Percentiles rank a stretch among this genome's conserved stretches.
Evolutionary conservation across 169 alveolate genomes (phyloP).

Genomic region (Plasmodium vivax): DNA sequence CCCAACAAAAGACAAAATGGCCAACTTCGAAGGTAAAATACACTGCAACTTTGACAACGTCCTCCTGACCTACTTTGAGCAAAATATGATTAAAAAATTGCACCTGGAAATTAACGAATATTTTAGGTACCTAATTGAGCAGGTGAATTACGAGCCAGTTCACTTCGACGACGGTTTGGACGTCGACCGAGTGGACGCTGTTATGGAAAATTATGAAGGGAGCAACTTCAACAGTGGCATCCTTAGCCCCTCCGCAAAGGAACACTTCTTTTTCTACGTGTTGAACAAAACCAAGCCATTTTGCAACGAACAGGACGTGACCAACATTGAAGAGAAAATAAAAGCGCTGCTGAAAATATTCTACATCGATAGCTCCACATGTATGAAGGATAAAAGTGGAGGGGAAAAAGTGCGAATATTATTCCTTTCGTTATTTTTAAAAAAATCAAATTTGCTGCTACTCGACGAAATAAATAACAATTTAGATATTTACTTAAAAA

Average conservation of each 20-base stretch:
- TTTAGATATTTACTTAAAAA: constrained; percentile 81
- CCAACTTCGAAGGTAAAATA: constrained; percentile 32
- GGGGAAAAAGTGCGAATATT: constrained; percentile 83
- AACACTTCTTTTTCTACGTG: constrained; percentile 39
- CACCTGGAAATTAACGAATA: constrained; percentile 52
- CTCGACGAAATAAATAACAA: constrained; percentile 85
- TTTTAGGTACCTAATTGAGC: constrained; percentile 56
- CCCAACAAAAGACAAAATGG: background rate
- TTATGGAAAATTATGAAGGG: background rate
- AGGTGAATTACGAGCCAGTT: constrained; percentile 27
- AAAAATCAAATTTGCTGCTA: constrained; percentile 79
- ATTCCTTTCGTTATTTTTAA: constrained; percentile 79
- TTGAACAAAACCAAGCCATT: constrained; percentile 53
- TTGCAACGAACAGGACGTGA: constrained; percentile 1
- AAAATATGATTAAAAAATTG: constrained; percentile 65
- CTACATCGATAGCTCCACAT: constrained; percentile 75
- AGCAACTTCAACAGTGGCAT: background rate
- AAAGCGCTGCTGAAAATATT: constrained; percentile 77
- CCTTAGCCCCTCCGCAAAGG: background rate
- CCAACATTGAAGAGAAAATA: constrained; percentile 72
- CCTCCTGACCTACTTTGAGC: constrained; percentile 62
- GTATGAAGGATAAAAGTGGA: constrained; percentile 76
- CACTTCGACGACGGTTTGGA: constrained; percentile 9
- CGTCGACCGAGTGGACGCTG: background rate
- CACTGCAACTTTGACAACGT: constrained; percentile 65